A percentile compares a stretch with the other conserved stretches of the same genome.
Conservation (phyloP, 495 filamentous ascomycete genomes). For the Podospora australis region DNA sequence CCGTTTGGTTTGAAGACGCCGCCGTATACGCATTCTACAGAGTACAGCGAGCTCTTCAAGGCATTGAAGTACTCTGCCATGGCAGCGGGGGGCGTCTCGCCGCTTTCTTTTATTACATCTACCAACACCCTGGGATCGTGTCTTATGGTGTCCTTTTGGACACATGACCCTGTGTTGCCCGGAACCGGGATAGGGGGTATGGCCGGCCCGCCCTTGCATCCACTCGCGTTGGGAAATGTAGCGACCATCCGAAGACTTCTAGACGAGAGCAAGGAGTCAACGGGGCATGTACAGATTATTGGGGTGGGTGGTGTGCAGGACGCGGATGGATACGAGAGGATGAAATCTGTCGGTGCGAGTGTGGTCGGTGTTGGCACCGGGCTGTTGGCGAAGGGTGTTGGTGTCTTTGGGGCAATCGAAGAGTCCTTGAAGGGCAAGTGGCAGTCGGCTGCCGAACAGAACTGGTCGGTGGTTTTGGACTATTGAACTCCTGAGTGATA, state of each 20-base stretch:
- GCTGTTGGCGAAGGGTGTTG: slow-evolving; percentile 52
- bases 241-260: slow-evolving; percentile 50
- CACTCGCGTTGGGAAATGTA: slow-evolving; percentile 69
- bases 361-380: slow-evolving; percentile 61
- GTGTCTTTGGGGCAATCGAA: slow-evolving; percentile 52
- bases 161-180: slow-evolving; percentile 29
- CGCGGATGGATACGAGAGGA: slow-evolving; percentile 49
- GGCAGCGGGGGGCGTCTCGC: background rate
- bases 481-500: too few species aligned
- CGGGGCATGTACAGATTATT: slow-evolving; percentile 49
- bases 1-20: slow-evolving; percentile 61
- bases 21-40: slow-evolving; percentile 59
- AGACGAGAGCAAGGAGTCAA: slow-evolving; percentile 28
- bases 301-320: slow-evolving; percentile 64
- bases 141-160: slow-evolving; percentile 38
- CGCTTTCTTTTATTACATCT: slow-evolving; percentile 54
- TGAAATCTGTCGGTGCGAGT: slow-evolving; percentile 55
- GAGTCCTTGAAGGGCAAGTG: slow-evolving; percentile 13
- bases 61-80: slow-evolving; percentile 36
- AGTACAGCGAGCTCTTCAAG: slow-evolving; percentile 49
- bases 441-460: too few species aligned
- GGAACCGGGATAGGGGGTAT: slow-evolving; percentile 57
- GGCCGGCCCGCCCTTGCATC: slow-evolving; percentile 61
- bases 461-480: too few species aligned
- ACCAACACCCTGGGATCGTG: slow-evolving; percentile 67